Conservation (phyloP, 768 basidiomycete genomes). For the Trametes elegans region DNA sequence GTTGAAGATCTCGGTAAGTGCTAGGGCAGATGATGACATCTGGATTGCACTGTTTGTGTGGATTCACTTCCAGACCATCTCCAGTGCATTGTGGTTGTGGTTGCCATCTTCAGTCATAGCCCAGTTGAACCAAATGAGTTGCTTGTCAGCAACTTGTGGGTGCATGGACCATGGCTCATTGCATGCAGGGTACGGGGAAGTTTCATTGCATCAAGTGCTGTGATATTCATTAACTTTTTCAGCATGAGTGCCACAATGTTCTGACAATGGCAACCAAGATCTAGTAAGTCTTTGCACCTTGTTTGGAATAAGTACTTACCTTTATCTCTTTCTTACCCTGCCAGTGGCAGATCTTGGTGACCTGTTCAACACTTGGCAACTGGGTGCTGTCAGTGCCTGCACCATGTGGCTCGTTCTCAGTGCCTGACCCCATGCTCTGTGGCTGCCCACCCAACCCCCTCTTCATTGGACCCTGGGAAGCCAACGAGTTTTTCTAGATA, state of each 20-base stretch:
- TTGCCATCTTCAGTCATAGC: no score
- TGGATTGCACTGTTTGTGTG: neutral
- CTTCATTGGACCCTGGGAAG: neutral
- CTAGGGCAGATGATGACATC: neutral
- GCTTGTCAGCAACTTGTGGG: no score
- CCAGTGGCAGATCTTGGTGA: neutral
- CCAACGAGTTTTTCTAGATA: neutral
- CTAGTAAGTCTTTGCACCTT: no score
- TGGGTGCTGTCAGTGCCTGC: neutral
- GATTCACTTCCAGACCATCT: neutral
- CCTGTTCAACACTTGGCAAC: neutral
- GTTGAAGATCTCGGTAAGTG: neutral
- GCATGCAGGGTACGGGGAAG: neutral
- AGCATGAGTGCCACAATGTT: neutral
- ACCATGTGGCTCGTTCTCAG: no score
- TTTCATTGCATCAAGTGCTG: neutral
- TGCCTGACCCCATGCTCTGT: neutral
- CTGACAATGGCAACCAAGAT: neutral
- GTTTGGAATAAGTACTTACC: neutral
- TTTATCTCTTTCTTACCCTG: neutral
- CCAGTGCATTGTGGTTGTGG: neutral
- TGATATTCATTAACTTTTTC: neutral
- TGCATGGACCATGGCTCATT: no score
- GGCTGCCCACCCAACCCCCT: neutral
- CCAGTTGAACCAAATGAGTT: no score